phyloP scores from a whole-genome alignment of 176 grass and related monocot genomes.

The Ensete ventricosum region DNA sequence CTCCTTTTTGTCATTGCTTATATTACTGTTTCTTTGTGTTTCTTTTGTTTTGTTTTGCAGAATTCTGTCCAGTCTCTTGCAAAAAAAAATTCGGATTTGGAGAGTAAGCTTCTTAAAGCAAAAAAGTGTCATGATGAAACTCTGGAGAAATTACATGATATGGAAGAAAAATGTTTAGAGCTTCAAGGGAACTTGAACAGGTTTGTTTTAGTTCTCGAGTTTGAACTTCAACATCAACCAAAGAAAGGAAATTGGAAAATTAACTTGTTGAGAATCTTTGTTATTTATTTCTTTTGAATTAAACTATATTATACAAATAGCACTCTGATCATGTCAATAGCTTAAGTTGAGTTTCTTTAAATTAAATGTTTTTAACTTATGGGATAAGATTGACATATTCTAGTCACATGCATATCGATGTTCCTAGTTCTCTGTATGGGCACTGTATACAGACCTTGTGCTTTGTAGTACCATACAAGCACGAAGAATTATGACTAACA shows the following conservation, averaged over 20 bases:
- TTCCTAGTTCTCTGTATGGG: too few relatives aligned
- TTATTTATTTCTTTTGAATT: neutral
- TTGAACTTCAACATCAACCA: neutral
- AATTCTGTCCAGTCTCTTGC: conserved; percentile 64
- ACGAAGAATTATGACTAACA: too few relatives aligned
- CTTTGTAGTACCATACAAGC: too few relatives aligned
- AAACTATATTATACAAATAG: neutral
- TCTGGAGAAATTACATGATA: conserved; percentile 74
- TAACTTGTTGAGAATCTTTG: too few relatives aligned
- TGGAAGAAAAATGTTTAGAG: conserved; percentile 61
- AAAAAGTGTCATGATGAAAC: conserved; percentile 64
- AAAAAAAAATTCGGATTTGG: conserved; percentile 58
- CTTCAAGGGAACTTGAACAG: conserved; percentile 80
- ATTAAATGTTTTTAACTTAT: too few relatives aligned
- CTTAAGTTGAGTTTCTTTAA: too few relatives aligned
- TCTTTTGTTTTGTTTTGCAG: conserved; percentile 28
- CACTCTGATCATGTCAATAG: too few relatives aligned
- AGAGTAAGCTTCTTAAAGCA: conserved; percentile 58
- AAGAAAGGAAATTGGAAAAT: neutral
- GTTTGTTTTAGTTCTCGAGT: conserved; percentile 30
- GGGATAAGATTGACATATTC: too few relatives aligned
- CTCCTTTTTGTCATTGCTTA: neutral
- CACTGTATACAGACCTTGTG: too few relatives aligned
- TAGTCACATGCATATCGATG: too few relatives aligned
- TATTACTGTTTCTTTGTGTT: neutral